Evolutionary conservation across 2,329 filamentous ascomycete genomes (phyloP).

Genomic region (Beauveria brongniartii): DNA sequence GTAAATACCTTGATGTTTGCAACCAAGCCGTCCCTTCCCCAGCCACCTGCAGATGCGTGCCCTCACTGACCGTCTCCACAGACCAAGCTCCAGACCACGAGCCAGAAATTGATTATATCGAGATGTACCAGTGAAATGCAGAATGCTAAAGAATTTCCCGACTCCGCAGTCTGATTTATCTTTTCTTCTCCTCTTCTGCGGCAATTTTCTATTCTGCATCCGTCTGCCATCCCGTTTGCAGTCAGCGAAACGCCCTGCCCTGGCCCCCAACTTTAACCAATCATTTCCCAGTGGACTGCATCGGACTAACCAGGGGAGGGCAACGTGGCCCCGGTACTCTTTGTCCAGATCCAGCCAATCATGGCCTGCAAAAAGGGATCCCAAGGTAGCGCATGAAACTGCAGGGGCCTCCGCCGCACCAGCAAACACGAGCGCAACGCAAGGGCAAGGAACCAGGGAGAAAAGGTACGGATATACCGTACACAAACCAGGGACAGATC

Average conservation of each 20-base stretch:
- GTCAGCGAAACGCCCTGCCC: neutral
- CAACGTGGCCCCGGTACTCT: neutral
- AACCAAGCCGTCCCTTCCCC: neutral
- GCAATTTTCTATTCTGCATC: too few species aligned
- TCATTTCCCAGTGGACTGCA: neutral
- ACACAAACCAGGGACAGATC: neutral
- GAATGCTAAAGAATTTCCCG: neutral
- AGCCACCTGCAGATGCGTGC: neutral
- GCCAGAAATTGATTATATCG: neutral
- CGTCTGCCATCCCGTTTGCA: neutral
- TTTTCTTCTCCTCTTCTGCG: too few species aligned
- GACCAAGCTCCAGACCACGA: neutral
- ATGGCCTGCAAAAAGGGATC: neutral
- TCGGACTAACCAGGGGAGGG: neutral
- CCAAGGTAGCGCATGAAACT: neutral
- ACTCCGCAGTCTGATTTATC: too few species aligned
- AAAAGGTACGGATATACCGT: neutral
- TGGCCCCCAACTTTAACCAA: neutral
- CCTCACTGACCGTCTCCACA: neutral
- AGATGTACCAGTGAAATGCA: neutral
- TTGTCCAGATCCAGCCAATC: conserved; percentile 5
- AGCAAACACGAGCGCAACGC: neutral
- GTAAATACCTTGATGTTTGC: too few species aligned
- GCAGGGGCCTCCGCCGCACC: neutral
- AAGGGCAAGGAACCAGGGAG: neutral